These are phyloP conservation scores for Thalassiosira ordinaria DNA, from an alignment of 352 stramenopile species.

Conservation along the genomic window DNA sequence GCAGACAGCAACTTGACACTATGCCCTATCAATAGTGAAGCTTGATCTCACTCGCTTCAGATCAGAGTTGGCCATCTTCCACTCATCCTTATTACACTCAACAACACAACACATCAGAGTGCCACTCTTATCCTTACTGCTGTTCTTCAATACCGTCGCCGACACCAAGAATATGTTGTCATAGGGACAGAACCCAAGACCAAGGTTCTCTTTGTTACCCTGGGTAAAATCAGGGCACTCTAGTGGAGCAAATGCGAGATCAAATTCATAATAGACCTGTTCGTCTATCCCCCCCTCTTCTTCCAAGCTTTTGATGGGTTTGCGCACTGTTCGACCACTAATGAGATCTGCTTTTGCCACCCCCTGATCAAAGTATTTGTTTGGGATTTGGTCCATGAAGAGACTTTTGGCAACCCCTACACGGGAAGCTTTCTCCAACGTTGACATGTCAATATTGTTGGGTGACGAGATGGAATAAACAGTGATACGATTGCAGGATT, in stretches of 20 bases:
- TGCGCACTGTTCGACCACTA: constrained; percentile 49
- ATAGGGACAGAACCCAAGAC: constrained; percentile 82
- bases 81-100: constrained; percentile 75
- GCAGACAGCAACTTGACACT: no score
- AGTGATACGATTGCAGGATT: constrained; percentile 75
- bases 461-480: constrained; percentile 65
- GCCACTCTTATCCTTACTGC: constrained; percentile 29
- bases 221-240: constrained; percentile 55
- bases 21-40: constrained; percentile 64
- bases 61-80: constrained; percentile 77
- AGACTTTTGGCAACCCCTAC: constrained; percentile 75
- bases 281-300: constrained; percentile 46
- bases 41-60: constrained; percentile 73
- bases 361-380: constrained; percentile 51
- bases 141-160: constrained; percentile 68
- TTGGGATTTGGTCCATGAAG: constrained; percentile 55
- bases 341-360: constrained; percentile 72
- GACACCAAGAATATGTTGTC: constrained; percentile 78
- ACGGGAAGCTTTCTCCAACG: constrained; percentile 72
- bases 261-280: constrained; percentile 78
- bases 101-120: constrained; percentile 71
- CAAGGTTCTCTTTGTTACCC: constrained; percentile 74
- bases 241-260: constrained; percentile 68
- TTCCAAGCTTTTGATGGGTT: constrained; percentile 44
- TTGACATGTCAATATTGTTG: constrained; percentile 43